These are phyloP conservation scores for Byssothecium circinans DNA, from an alignment of 2,329 filamentous ascomycete genomes.

Conservation along the genomic window DNA sequence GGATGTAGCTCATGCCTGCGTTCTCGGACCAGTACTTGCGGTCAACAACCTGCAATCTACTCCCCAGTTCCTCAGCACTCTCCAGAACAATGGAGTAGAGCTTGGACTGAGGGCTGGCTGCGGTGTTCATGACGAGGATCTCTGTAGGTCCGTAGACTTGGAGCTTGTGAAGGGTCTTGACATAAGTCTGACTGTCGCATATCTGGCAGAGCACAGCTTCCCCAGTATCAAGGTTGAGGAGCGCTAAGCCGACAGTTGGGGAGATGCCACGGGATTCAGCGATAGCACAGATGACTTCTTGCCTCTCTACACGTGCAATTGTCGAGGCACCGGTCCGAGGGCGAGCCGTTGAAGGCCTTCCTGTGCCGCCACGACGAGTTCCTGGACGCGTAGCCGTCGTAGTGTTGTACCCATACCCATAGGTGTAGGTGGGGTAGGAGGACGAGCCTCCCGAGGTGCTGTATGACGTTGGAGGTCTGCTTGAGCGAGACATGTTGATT, in stretches of 20 bases:
- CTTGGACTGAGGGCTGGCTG: conserved; percentile 71
- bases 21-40: conserved; percentile 83
- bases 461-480: conserved; percentile 31
- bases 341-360: conserved; percentile 49
- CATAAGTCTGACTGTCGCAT: conserved; percentile 89
- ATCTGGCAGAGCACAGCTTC: conserved; percentile 88
- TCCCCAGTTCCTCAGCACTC: conserved; percentile 63
- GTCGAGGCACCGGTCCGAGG: conserved; percentile 61
- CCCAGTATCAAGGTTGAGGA: conserved; percentile 82
- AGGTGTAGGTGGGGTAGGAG: conserved; percentile 37
- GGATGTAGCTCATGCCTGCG: conserved; percentile 74
- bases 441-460: conserved; percentile 31
- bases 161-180: conserved; percentile 84
- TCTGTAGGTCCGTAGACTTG: conserved; percentile 76
- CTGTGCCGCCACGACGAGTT: conserved; percentile 39
- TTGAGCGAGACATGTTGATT: conserved; percentile 29
- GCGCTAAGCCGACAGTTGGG: conserved; percentile 80
- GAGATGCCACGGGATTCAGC: conserved; percentile 85
- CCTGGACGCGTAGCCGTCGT: conserved; percentile 39
- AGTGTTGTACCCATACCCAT: conserved; percentile 38
- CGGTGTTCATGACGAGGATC: conserved; percentile 75
- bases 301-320: conserved; percentile 58
- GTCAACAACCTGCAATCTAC: conserved; percentile 65
- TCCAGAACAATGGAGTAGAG: conserved; percentile 74
- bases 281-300: conserved; percentile 84